A percentile compares a stretch with the other conserved stretches of the same genome.
These are phyloP conservation scores for Rachicladosporium sp. DNA, from an alignment of 2,329 filamentous ascomycete genomes.

Conservation along the genomic window DNA sequence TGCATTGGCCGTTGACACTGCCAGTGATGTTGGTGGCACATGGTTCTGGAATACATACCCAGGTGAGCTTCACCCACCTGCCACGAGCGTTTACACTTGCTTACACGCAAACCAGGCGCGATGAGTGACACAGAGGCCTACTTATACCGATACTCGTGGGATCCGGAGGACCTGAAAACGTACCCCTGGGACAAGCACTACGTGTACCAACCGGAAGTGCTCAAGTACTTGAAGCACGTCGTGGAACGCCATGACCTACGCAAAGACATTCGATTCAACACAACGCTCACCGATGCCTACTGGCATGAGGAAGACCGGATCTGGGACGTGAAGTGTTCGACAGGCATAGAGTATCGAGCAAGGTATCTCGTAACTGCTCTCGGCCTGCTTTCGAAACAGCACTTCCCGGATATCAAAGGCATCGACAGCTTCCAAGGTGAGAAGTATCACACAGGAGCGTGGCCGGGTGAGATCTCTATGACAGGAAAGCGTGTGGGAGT, in stretches of 20 bases:
- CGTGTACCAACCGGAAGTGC: slow-evolving; percentile 22
- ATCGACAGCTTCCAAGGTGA: slow-evolving; percentile 23
- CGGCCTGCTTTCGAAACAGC: slow-evolving; percentile 22
- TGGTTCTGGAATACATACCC: slow-evolving; percentile 18
- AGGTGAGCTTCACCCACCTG: slow-evolving; percentile 25
- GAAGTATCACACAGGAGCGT: slow-evolving; percentile 23
- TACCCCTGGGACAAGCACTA: slow-evolving; percentile 27
- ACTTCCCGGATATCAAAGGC: slow-evolving; percentile 25
- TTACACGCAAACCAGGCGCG: slow-evolving; percentile 28
- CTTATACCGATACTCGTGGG: slow-evolving; percentile 19
- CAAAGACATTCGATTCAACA: slow-evolving; percentile 30
- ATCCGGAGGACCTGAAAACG: slow-evolving; percentile 16
- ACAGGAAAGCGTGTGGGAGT: slow-evolving; percentile 23
- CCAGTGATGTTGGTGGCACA: slow-evolving; percentile 18
- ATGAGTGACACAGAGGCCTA: slow-evolving; percentile 9
- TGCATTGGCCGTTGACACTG: slow-evolving; percentile 17
- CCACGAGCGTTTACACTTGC: slow-evolving; percentile 16
- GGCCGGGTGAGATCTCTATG: slow-evolving; percentile 18
- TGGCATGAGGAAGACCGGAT: slow-evolving; percentile 20
- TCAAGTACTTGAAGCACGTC: slow-evolving; percentile 25
- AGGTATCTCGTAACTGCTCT: slow-evolving; percentile 25
- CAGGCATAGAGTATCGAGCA: slow-evolving; percentile 12
- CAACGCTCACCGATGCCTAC: slow-evolving; percentile 21
- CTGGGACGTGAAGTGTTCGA: slow-evolving; percentile 21
- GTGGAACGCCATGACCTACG: slow-evolving; percentile 23